Percentiles rank a stretch among this genome's conserved stretches.
phyloP scores from a whole-genome alignment of 495 filamentous ascomycete genomes.

The Hyphodiscus hymeniophilus region DNA sequence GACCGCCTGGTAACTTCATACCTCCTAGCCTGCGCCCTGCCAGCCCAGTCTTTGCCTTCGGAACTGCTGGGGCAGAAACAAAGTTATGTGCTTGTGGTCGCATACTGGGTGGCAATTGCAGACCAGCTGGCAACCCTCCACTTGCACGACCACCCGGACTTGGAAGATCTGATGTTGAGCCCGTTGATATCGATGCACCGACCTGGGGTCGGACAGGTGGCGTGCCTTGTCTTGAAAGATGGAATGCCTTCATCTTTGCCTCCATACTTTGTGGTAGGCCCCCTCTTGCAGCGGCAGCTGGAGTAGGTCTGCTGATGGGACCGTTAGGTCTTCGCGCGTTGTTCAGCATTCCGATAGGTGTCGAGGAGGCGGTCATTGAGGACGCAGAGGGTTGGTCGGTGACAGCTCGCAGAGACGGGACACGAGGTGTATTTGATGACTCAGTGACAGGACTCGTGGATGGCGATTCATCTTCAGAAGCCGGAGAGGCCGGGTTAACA shows the following conservation, averaged over 20 bases:
- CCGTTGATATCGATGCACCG: conserved; percentile 24
- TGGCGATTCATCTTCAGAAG: conserved; percentile 23
- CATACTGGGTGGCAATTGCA: conserved; percentile 34
- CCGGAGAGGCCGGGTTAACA: conserved; percentile 6
- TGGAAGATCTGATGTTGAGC: conserved; percentile 4
- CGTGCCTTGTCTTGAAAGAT: conserved; percentile 52
- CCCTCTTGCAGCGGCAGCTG: conserved; percentile 29
- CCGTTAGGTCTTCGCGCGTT: conserved; percentile 60
- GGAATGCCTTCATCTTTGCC: conserved; percentile 73
- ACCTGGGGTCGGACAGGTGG: conserved; percentile 40
- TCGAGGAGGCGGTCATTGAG: conserved; percentile 66
- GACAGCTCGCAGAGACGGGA: conserved; percentile 46
- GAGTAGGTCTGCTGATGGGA: conserved; percentile 31
- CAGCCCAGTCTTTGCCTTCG: conserved; percentile 20
- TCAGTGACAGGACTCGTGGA: conserved; percentile 14
- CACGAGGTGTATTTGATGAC: conserved; percentile 23
- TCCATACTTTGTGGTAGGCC: conserved; percentile 71
- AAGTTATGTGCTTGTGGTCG: conserved; percentile 35
- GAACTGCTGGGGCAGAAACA: conserved; percentile 39
- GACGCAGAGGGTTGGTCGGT: conserved; percentile 42
- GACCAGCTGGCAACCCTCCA: conserved; percentile 31
- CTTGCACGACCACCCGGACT: conserved; percentile 2
- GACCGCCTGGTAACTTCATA: conserved; percentile 22
- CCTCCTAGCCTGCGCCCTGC: conserved; percentile 21
- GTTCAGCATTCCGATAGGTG: conserved; percentile 71